Evolutionary conservation across 2,329 filamentous ascomycete species (phyloP).

Genomic region (Amesomyces nigricolor): DNA sequence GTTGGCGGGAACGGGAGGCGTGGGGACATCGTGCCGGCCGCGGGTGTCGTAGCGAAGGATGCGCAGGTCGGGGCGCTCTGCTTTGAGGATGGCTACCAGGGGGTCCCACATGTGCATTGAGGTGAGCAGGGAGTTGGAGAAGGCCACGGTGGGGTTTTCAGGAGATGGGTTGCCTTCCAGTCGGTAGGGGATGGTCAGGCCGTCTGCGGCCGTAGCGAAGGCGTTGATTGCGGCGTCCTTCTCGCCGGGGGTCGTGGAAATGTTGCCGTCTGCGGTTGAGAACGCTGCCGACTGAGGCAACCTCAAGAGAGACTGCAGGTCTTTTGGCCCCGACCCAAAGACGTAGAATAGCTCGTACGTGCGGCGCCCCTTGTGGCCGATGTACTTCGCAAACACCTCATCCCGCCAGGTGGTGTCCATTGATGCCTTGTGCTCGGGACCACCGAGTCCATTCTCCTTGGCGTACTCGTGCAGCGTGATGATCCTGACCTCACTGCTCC

Average conservation of each 20-base stretch:
- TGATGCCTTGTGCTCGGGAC: constrained; percentile 57
- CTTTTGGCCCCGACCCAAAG: constrained; percentile 68
- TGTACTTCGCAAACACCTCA: constrained; percentile 53
- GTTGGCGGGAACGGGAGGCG: constrained; percentile 46
- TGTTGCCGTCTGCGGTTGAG: constrained; percentile 49
- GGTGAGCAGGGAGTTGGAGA: constrained; percentile 76
- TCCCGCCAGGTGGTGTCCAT: constrained; percentile 57
- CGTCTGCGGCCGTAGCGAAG: constrained; percentile 62
- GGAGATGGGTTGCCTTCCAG: constrained; percentile 67
- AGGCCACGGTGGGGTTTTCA: constrained; percentile 65
- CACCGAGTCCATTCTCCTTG: constrained; percentile 59
- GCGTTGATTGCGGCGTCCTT: constrained; percentile 55
- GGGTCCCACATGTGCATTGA: constrained; percentile 76
- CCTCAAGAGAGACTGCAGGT: constrained; percentile 53
- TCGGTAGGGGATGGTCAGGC: constrained; percentile 63
- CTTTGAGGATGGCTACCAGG: constrained; percentile 58
- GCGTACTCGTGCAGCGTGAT: constrained; percentile 69
- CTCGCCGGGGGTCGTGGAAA: constrained; percentile 47
- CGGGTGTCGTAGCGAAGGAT: constrained; percentile 74
- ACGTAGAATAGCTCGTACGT: constrained; percentile 71
- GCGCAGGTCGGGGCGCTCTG: constrained; percentile 57
- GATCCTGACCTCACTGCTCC: constrained; percentile 44
- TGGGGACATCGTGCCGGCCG: constrained; percentile 53
- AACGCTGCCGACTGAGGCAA: constrained; percentile 46
- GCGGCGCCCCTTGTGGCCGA: constrained; percentile 52